phyloP scores from a whole-genome alignment of 1,284 basidiomycete species.

The Irpex rosettiformis region DNA sequence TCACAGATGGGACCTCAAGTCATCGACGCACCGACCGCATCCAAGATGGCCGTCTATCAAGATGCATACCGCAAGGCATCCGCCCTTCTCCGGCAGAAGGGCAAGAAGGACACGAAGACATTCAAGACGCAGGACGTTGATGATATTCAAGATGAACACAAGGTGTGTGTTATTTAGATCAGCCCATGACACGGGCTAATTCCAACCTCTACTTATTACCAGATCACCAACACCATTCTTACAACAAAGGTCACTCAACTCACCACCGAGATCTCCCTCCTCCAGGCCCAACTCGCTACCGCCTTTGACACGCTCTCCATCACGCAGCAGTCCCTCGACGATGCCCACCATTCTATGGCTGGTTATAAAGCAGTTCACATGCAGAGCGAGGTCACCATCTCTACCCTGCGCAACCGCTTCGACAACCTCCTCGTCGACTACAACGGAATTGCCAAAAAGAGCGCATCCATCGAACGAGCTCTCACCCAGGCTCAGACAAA shows the following conservation, averaged over 20 bases:
- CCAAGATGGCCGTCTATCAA: not conserved
- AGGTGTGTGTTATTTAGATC: not conserved
- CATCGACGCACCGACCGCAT: not conserved
- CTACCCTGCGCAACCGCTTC: not conserved
- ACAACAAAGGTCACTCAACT: not conserved
- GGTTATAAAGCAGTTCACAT: not conserved
- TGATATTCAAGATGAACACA: not conserved
- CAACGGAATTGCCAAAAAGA: not conserved
- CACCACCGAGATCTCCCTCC: not conserved
- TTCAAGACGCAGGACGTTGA: not conserved
- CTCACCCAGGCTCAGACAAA: not conserved
- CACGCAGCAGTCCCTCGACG: not conserved
- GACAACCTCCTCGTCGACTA: not conserved
- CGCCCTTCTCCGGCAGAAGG: not conserved
- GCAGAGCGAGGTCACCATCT: not conserved
- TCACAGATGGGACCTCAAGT: not conserved
- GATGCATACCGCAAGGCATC: not conserved
- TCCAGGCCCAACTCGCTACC: not conserved
- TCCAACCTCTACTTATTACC: too few relatives aligned
- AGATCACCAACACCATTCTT: not conserved
- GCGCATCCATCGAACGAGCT: not conserved
- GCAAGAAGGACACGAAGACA: too few relatives aligned
- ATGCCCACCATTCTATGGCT: not conserved
- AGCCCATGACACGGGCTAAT: not conserved
- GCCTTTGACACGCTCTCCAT: too few relatives aligned